phyloP scores from a whole-genome alignment of 208 protist genomes.

The Wallacemonas sp. region DNA sequence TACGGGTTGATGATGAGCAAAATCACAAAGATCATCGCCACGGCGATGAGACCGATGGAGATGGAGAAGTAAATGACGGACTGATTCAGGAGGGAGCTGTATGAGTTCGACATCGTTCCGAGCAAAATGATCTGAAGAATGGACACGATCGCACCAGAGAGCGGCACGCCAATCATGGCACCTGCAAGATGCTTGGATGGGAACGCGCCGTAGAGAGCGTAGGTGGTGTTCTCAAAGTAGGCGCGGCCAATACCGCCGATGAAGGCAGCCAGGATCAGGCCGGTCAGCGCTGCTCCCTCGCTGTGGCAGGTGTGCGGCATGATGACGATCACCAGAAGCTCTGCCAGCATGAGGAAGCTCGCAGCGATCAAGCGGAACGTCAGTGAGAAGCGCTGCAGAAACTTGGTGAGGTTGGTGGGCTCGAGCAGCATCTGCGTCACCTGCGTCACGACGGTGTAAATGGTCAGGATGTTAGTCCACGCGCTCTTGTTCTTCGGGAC shows the following conservation, averaged over 20 bases:
- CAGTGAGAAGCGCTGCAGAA: conserved; percentile 51
- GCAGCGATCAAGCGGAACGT: conserved; percentile 33
- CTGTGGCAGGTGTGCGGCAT: conserved; percentile 30
- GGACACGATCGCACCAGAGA: conserved; percentile 49
- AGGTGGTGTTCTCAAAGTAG: conserved; percentile 71
- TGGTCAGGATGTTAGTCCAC: conserved; percentile 64
- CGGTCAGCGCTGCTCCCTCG: conserved; percentile 37
- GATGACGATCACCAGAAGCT: conserved; percentile 52
- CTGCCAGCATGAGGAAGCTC: conserved; percentile 37
- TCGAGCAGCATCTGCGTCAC: conserved; percentile 52
- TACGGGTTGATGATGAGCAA: conserved; percentile 47
- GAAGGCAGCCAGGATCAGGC: conserved; percentile 47
- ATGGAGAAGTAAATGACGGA: conserved; percentile 69
- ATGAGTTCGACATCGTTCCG: conserved; percentile 42
- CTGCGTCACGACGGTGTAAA: conserved; percentile 70
- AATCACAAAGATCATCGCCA: conserved; percentile 29
- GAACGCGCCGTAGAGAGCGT: conserved; percentile 66
- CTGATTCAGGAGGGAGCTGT: conserved; percentile 39
- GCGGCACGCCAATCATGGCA: conserved; percentile 55
- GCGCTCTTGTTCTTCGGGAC: conserved; percentile 28
- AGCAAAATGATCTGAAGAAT: conserved; percentile 70
- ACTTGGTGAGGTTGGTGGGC: conserved; percentile 45
- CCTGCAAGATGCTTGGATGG: conserved; percentile 49
- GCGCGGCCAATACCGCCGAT: conserved; percentile 49
- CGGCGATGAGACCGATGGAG: conserved; percentile 42